These are phyloP conservation scores for Linum trigynum DNA, from an alignment of 345 rosid genomes.

Conservation along the genomic window DNA sequence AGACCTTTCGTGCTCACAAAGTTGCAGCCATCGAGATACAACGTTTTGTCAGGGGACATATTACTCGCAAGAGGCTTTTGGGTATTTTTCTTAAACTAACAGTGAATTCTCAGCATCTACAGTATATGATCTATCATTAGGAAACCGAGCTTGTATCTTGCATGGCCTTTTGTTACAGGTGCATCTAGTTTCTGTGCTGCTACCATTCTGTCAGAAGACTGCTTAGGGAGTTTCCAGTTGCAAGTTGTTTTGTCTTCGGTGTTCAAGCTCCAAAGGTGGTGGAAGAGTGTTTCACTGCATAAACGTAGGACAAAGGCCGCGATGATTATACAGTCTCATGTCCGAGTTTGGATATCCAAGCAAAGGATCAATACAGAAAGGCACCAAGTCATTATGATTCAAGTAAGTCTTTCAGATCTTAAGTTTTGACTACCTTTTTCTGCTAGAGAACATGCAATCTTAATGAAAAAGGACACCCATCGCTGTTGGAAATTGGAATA, in stretches of 20 bases:
- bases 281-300: slow-evolving; percentile 44
- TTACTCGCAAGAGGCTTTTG: slow-evolving; percentile 45
- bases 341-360: slow-evolving; percentile 55
- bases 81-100: slow-evolving; percentile 29
- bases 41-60: slow-evolving; percentile 44
- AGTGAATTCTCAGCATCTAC: neutral
- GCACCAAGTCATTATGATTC: slow-evolving; percentile 42
- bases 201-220: slow-evolving; percentile 9
- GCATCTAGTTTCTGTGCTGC: slow-evolving; percentile 24
- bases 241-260: slow-evolving; percentile 26
- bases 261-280: slow-evolving; percentile 75
- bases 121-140: neutral
- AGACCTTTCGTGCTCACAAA: slow-evolving; percentile 25
- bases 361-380: slow-evolving; percentile 32
- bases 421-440: neutral
- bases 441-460: no score
- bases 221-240: slow-evolving; percentile 24
- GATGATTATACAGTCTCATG: slow-evolving; percentile 43
- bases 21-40: slow-evolving; percentile 55
- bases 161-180: slow-evolving; percentile 27
- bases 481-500: no score
- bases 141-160: slow-evolving; percentile 2
- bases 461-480: no score
- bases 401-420: slow-evolving; percentile 35
- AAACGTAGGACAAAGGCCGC: slow-evolving; percentile 43